Conservation (phyloP, 768 basidiomycete species). For the Tylopilus balloui region DNA sequence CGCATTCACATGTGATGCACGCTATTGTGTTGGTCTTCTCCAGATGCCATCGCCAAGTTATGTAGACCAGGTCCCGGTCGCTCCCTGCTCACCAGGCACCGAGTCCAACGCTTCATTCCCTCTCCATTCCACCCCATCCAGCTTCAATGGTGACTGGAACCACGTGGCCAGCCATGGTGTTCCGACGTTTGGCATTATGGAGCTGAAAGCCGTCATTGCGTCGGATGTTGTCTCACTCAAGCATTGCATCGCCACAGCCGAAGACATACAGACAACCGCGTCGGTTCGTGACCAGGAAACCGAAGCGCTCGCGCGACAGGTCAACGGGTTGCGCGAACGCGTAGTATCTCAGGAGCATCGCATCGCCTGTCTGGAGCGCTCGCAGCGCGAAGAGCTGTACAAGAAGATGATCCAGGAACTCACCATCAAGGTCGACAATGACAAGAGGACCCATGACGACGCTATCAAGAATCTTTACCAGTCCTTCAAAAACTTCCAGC, state of each 20-base stretch:
- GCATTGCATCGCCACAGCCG: constrained; percentile 16
- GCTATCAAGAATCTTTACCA: constrained; percentile 1
- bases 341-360: constrained; percentile 13
- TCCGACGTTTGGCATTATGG: neutral
- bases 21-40: neutral
- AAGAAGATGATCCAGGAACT: constrained; percentile 13
- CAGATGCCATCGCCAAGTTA: neutral
- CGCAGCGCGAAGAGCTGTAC: neutral
- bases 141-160: neutral
- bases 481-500: constrained; percentile 1
- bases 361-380: constrained; percentile 8
- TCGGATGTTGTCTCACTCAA: constrained; percentile 15
- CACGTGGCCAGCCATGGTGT: neutral
- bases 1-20: neutral
- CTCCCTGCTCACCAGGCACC: neutral
- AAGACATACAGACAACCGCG: neutral
- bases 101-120: neutral
- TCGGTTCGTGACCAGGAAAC: neutral
- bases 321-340: constrained; percentile 7
- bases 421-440: constrained; percentile 3
- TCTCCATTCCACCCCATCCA: neutral
- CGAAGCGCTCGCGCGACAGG: constrained; percentile 5
- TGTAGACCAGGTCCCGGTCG: neutral
- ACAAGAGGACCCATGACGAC: constrained; percentile 7
- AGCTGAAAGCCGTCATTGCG: constrained; percentile 1